Conservation (phyloP, 495 filamentous ascomycete genomes). For the Xylaria intraflava region DNA sequence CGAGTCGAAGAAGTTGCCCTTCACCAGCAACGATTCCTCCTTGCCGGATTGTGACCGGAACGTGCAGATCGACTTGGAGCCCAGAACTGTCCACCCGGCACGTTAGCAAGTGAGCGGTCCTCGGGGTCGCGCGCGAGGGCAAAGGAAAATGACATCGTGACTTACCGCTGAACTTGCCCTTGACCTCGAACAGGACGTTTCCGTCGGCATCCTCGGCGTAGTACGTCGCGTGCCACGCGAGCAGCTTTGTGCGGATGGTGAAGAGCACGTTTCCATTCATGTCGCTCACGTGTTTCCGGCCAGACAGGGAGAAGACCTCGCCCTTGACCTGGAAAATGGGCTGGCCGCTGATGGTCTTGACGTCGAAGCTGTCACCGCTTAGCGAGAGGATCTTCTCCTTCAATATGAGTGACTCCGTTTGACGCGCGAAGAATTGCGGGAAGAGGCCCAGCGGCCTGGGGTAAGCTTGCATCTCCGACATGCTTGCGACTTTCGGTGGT, state of each 20-base stretch:
- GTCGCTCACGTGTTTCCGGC: slow-evolving; percentile 44
- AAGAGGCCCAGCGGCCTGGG: slow-evolving; percentile 41
- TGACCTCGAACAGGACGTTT: slow-evolving; percentile 45
- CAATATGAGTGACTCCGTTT: slow-evolving; percentile 44
- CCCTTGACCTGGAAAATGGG: slow-evolving; percentile 49
- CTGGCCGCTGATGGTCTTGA: slow-evolving; percentile 39
- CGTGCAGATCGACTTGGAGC: slow-evolving; percentile 41
- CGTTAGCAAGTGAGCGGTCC: neutral
- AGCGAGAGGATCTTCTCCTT: slow-evolving; percentile 51
- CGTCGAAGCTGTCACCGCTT: slow-evolving; percentile 51
- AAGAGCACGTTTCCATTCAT: slow-evolving; percentile 42
- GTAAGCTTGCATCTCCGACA: slow-evolving; percentile 26
- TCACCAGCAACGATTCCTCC: slow-evolving; percentile 30
- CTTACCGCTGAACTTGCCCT: slow-evolving; percentile 44
- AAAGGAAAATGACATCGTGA: slow-evolving; percentile 1
- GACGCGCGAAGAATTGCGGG: slow-evolving; percentile 39
- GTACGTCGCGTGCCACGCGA: slow-evolving; percentile 45
- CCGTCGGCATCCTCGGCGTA: slow-evolving; percentile 32
- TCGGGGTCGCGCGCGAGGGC: neutral
- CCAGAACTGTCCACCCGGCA: slow-evolving; percentile 28
- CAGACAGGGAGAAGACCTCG: slow-evolving; percentile 30
- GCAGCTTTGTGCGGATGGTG: slow-evolving; percentile 45
- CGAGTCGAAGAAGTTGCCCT: slow-evolving; percentile 47
- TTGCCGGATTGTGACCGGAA: slow-evolving; percentile 38
- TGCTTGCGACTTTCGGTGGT: neutral